Evolutionary conservation across 2,329 filamentous ascomycete species (phyloP).

Genomic region (Aspergillus pseudotamarii): DNA sequence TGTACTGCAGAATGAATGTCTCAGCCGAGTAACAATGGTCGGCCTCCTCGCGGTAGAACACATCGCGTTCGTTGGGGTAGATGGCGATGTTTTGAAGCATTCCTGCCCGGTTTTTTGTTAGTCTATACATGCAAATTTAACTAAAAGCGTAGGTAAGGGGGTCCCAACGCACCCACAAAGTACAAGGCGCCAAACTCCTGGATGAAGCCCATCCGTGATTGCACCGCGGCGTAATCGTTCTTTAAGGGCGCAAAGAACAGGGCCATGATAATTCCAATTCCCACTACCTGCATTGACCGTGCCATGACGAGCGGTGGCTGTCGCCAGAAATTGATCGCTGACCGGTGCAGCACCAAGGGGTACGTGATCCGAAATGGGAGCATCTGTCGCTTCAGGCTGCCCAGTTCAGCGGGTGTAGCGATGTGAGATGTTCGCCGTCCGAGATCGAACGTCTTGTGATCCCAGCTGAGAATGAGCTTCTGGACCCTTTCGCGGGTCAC

Average conservation of each 20-base stretch:
- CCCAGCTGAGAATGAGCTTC: constrained; percentile 64
- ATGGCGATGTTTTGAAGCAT: constrained; percentile 80
- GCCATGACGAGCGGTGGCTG: constrained; percentile 67
- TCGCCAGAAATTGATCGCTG: constrained; percentile 68
- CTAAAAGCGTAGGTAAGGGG: not conserved
- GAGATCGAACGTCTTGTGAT: constrained; percentile 21
- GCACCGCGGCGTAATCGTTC: constrained; percentile 69
- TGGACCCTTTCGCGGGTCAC: constrained; percentile 65
- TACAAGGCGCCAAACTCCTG: constrained; percentile 67
- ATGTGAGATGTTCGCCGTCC: constrained; percentile 47
- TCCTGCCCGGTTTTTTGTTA: constrained; percentile 47
- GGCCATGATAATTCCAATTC: constrained; percentile 63
- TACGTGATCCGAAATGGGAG: constrained; percentile 65
- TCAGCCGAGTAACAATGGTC: constrained; percentile 73
- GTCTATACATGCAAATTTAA: not conserved
- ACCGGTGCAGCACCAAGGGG: constrained; percentile 68
- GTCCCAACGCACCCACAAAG: constrained; percentile 36
- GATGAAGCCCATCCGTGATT: constrained; percentile 73
- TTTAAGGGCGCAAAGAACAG: constrained; percentile 73
- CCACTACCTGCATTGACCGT: constrained; percentile 68
- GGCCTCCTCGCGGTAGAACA: constrained; percentile 76
- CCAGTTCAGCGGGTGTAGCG: constrained; percentile 71
- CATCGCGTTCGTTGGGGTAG: constrained; percentile 71
- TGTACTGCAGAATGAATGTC: constrained; percentile 72
- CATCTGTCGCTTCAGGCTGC: constrained; percentile 65